These are phyloP conservation scores for Ganoderma resinaceum DNA, from an alignment of 1,284 basidiomycete species.

Conservation along the genomic window DNA sequence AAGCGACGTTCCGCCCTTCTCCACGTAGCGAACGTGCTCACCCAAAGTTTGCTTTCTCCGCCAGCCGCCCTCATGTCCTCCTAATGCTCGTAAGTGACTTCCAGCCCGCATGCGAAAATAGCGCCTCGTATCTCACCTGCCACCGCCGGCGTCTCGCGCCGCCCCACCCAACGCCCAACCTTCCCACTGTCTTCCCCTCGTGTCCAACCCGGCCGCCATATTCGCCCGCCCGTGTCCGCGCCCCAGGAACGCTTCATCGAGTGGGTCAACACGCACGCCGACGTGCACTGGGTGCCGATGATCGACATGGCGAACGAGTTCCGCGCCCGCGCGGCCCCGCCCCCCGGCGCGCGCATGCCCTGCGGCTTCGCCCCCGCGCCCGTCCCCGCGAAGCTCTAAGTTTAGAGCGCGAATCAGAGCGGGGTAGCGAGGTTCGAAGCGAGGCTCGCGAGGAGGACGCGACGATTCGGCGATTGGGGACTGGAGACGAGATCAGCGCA, in stretches of 20 bases:
- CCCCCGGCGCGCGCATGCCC: constrained; percentile 52
- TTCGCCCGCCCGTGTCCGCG: background rate
- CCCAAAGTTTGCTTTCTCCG: too few relatives aligned
- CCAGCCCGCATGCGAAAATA: background rate
- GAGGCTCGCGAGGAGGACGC: background rate
- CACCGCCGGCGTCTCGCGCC: background rate
- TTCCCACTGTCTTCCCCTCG: background rate
- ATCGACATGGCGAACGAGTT: constrained; percentile 69
- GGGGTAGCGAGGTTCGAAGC: background rate
- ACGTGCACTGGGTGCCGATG: constrained; percentile 80
- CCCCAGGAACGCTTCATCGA: constrained; percentile 79
- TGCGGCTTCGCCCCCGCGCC: constrained; percentile 15
- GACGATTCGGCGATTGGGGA: background rate
- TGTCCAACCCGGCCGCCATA: background rate
- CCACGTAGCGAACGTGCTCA: background rate
- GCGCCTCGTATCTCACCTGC: background rate
- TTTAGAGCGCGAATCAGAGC: background rate
- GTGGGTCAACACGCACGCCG: constrained; percentile 78
- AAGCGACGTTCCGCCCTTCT: constrained; percentile 28
- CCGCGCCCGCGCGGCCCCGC: constrained; percentile 39
- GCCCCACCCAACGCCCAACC: background rate
- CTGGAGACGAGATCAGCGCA: background rate
- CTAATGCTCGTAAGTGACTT: constrained; percentile 66
- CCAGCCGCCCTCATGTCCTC: constrained; percentile 62
- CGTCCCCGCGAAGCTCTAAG: background rate